Evolutionary conservation across 2,329 filamentous ascomycete genomes (phyloP).

Genomic region (Catunica adiposa): DNA sequence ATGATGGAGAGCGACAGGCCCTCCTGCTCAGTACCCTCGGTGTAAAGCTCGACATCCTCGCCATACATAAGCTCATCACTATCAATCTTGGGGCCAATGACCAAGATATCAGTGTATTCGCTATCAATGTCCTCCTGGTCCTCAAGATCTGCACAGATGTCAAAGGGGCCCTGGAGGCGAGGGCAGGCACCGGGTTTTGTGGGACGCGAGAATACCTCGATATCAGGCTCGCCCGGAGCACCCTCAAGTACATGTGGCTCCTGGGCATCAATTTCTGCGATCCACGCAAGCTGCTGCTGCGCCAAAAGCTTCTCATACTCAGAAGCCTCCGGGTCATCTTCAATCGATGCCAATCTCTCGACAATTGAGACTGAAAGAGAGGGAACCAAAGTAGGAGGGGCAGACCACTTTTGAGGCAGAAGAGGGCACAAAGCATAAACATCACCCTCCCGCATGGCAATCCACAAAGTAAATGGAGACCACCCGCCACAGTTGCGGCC

Average conservation of each 20-base stretch:
- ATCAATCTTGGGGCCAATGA: constrained; percentile 46
- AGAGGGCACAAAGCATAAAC: constrained; percentile 87
- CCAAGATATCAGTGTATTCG: constrained; percentile 43
- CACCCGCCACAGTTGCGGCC: constrained; percentile 57
- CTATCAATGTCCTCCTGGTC: constrained; percentile 40
- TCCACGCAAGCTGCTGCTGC: constrained; percentile 51
- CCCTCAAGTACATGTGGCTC: constrained; percentile 40
- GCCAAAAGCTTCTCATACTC: constrained; percentile 38
- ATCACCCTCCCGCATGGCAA: constrained; percentile 88
- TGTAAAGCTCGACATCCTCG: constrained; percentile 45
- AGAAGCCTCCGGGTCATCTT: constrained; percentile 40
- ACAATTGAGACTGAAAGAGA: constrained; percentile 72
- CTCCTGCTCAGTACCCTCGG: constrained; percentile 39
- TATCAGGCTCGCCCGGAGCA: constrained; percentile 29
- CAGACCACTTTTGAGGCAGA: constrained; percentile 72
- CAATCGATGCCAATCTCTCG: constrained; percentile 47
- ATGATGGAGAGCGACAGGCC: constrained; percentile 43
- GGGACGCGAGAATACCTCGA: constrained; percentile 42
- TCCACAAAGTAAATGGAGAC: constrained; percentile 91
- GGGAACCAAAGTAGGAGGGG: constrained; percentile 58
- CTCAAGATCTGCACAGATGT: constrained; percentile 37
- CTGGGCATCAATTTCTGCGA: constrained; percentile 47
- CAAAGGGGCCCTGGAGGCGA: constrained; percentile 45
- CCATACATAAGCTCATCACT: constrained; percentile 43
- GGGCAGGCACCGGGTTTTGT: constrained; percentile 40